Evolutionary conservation across 768 basidiomycete genomes (phyloP).

Genomic region (Lyophyllum shimeji): DNA sequence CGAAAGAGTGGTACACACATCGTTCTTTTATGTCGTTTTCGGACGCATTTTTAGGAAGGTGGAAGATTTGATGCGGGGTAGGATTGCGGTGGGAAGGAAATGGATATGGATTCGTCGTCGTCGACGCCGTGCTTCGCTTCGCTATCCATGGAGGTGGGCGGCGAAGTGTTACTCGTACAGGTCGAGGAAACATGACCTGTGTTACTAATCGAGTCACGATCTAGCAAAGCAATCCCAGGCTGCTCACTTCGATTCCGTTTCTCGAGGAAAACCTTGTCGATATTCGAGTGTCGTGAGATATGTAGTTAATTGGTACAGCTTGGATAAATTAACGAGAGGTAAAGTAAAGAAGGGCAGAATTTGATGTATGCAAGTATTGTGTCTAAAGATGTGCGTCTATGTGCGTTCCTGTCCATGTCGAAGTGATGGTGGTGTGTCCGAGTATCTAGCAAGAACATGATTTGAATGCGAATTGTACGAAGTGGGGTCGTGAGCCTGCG

Average conservation of each 20-base stretch:
- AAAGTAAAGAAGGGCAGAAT: conserved; percentile 2
- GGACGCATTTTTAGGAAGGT: conserved; percentile 52
- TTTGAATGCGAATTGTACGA: conserved; percentile 10
- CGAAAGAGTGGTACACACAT: conserved; percentile 37
- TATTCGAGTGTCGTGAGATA: not conserved
- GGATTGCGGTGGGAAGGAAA: conserved; percentile 51
- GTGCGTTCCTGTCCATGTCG: conserved; percentile 2
- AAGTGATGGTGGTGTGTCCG: not conserved
- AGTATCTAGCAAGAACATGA: conserved; percentile 5
- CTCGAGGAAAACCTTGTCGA: not conserved
- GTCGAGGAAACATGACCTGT: conserved; percentile 7
- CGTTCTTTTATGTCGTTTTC: conserved; percentile 55
- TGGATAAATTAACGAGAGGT: conserved; percentile 6
- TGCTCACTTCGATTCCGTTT: not conserved
- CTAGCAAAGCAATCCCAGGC: not conserved
- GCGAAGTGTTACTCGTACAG: not conserved
- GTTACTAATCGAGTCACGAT: not conserved
- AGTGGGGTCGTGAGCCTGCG: conserved; percentile 13
- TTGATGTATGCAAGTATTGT: not conserved
- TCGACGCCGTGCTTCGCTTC: not conserved
- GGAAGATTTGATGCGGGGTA: conserved; percentile 64
- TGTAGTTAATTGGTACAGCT: not conserved
- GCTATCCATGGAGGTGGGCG: conserved; percentile 1
- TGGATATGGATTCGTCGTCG: conserved; percentile 36
- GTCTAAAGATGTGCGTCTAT: conserved; percentile 6